Base-by-base conservation (phyloP, 2,329 filamentous ascomycete genomes). In the Clarireedia homoeocarpa region DNA sequence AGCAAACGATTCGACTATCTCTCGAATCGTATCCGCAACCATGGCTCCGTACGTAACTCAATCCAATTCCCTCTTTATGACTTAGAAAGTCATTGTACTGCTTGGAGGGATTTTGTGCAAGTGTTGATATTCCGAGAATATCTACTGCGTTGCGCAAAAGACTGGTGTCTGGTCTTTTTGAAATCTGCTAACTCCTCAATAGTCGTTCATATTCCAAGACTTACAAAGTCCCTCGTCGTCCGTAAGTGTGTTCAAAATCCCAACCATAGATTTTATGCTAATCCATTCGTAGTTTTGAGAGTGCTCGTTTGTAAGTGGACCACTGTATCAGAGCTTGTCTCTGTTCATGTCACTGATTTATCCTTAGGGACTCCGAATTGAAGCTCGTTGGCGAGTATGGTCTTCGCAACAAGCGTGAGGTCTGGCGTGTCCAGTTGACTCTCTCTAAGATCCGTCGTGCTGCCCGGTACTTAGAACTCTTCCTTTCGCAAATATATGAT, bases 361-460 rank as follows among this genome's bases (percentile, higher is more conserved):
- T 69, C 71, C 67, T 74, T 82, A 97, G 94, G 83, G 94, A 99
- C 83, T 90, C 91, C 74, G 94, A 99, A 83, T 82, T 99, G 79
- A 99, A 99, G 89, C 88, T 94, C 79, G 92, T 99, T 73, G 94
- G 94, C 80, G 94, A 99, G 83, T 99, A 95, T 84, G 94, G 94
- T 81, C 90, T 99, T 72, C 89, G 91, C 81, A 99, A 99, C 85
- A 99, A 99, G 91, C 92, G 94, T 84, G 94, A 99, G 85, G 94
- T 99, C 75, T 99, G 94, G 94, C 91, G 94, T 80, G 94, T 99
- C 80, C 87, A 90, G 85, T 88, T 99, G 78, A 96, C 92, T 73
- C 88, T 99, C 74, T 97, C 94, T 82, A 97, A 97, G 88, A 99
- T 99, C 73, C 94, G 94, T 91, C 94, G 94, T 96, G 94, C 94